Evolutionary conservation across 768 basidiomycete genomes (phyloP).

Genomic region (Boletus barrowsii): DNA sequence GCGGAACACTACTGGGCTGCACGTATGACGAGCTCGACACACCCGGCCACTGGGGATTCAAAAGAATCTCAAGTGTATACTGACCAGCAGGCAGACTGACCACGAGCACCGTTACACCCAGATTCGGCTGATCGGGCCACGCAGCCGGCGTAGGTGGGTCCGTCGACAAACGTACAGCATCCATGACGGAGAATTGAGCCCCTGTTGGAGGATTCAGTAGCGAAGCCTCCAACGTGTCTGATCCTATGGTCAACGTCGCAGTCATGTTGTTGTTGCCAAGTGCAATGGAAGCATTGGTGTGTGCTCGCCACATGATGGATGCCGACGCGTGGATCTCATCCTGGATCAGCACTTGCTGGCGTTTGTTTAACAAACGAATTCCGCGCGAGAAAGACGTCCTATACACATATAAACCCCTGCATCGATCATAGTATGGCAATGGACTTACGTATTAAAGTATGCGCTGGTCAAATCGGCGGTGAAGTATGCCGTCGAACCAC

Average conservation of each 20-base stretch:
- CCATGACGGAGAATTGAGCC: conserved; percentile 55
- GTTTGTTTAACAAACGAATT: conserved; percentile 74
- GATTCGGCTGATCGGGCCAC: conserved; percentile 68
- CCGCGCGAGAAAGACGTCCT: conserved; percentile 81
- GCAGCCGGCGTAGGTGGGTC: conserved; percentile 65
- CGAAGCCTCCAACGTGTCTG: conserved; percentile 59
- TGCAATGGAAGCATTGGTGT: conserved; percentile 88
- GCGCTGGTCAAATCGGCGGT: conserved; percentile 74
- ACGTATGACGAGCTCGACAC: conserved; percentile 58
- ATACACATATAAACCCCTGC: conserved; percentile 11
- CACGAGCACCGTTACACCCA: conserved; percentile 73
- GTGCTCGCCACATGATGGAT: conserved; percentile 84
- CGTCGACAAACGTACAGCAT: conserved; percentile 51
- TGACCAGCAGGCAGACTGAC: conserved; percentile 65
- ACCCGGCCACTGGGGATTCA: conserved; percentile 90
- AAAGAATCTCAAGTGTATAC: conserved; percentile 78
- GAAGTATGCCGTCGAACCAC: conserved; percentile 77
- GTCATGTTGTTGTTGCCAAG: conserved; percentile 53
- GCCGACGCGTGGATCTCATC: conserved; percentile 75
- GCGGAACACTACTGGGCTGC: conserved; percentile 65
- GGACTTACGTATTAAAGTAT: conserved; percentile 67
- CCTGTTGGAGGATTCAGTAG: conserved; percentile 67
- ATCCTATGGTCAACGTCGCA: conserved; percentile 73
- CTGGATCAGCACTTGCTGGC: conserved; percentile 87
- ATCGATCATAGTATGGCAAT: background rate